Conservation (phyloP, 352 stramenopile genomes). For the Globisporangium heterothallicum region DNA sequence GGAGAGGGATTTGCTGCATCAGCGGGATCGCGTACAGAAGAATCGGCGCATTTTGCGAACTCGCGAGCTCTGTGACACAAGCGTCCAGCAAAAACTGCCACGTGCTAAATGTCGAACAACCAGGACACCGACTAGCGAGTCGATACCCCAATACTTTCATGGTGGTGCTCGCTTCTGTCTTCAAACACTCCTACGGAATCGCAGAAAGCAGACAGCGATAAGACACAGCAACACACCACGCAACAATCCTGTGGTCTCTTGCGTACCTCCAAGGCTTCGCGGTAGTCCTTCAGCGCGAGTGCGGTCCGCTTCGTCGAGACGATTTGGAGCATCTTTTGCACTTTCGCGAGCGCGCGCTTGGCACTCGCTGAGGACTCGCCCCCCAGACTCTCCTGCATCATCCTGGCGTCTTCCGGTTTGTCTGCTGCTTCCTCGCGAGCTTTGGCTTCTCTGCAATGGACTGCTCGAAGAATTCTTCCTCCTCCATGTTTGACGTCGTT, state of each 20-base stretch:
- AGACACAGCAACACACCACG: too few species aligned
- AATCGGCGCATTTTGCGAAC: constrained; percentile 50
- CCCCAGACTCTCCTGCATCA: constrained; percentile 46
- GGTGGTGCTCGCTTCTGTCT: constrained; percentile 40
- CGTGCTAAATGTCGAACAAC: constrained; percentile 51
- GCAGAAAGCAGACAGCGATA: background rate
- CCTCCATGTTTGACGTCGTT: background rate
- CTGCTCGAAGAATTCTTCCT: background rate
- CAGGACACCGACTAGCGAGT: constrained; percentile 43
- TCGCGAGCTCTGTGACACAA: constrained; percentile 56
- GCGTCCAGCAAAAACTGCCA: constrained; percentile 65
- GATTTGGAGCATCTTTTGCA: constrained; percentile 57
- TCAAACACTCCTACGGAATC: constrained; percentile 49
- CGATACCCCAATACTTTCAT: constrained; percentile 76
- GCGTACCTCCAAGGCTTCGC: constrained; percentile 46
- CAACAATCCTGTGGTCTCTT: too few species aligned
- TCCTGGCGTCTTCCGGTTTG: constrained; percentile 1
- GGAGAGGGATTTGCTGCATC: constrained; percentile 48
- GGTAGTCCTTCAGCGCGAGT: constrained; percentile 54
- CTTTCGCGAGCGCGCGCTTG: constrained; percentile 50
- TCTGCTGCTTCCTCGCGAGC: background rate
- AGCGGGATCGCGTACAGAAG: constrained; percentile 47
- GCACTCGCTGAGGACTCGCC: constrained; percentile 33
- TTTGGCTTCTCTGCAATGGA: background rate
- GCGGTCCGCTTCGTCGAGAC: constrained; percentile 44